These are phyloP conservation scores for Colletotrichum sp. DNA, from an alignment of 2,329 filamentous ascomycete genomes.

Conservation along the genomic window DNA sequence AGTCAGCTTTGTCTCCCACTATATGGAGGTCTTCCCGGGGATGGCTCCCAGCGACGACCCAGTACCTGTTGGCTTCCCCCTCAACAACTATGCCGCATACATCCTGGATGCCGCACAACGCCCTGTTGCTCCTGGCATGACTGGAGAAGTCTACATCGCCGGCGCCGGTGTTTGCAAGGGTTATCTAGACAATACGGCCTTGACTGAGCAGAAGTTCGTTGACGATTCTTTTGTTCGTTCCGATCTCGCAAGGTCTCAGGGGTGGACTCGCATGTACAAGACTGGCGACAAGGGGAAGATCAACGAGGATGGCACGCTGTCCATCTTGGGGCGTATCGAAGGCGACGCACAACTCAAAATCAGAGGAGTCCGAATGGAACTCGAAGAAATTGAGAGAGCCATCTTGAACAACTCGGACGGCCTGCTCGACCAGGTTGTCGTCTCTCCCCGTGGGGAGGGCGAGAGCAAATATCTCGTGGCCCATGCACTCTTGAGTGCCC, in stretches of 20 bases:
- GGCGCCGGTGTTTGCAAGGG: constrained; percentile 34
- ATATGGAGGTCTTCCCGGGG: constrained; percentile 21
- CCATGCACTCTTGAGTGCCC: background rate
- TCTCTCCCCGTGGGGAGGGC: background rate
- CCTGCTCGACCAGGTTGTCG: background rate
- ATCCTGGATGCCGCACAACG: constrained; percentile 41
- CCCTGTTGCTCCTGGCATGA: constrained; percentile 40
- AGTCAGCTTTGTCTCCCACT: constrained; percentile 7
- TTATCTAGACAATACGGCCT: constrained; percentile 33
- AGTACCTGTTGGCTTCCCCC: constrained; percentile 19
- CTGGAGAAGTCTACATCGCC: constrained; percentile 36
- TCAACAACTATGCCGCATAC: constrained; percentile 41
- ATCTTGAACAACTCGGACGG: constrained; percentile 19
- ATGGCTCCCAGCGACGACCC: constrained; percentile 13
- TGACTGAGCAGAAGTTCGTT: background rate
- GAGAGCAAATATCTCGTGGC: background rate
- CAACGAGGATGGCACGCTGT: background rate
- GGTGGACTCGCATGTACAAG: background rate
- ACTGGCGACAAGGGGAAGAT: background rate
- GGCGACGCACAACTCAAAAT: constrained; percentile 53
- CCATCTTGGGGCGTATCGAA: constrained; percentile 38
- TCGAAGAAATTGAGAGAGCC: constrained; percentile 41
- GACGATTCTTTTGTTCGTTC: background rate
- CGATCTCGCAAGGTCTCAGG: background rate
- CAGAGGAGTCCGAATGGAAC: constrained; percentile 48